These are phyloP conservation scores for Pyrenophora teres DNA, from an alignment of 2,329 filamentous ascomycete genomes.

Conservation along the genomic window DNA sequence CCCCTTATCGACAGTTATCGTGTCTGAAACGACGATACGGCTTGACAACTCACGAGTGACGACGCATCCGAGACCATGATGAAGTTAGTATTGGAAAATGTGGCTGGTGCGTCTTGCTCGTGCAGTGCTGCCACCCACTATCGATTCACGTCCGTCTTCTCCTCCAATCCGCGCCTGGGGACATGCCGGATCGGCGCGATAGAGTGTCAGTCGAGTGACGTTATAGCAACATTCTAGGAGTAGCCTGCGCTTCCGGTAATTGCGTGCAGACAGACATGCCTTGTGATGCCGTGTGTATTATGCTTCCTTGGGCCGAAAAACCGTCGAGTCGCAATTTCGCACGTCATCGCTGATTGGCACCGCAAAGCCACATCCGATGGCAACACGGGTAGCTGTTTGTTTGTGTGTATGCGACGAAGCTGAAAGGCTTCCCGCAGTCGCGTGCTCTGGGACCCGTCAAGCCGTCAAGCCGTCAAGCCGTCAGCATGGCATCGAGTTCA, in stretches of 20 bases:
- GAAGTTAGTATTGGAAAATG: not conserved
- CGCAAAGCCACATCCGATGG: constrained; percentile 9
- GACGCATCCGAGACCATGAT: not conserved
- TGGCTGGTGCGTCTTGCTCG: constrained; percentile 1
- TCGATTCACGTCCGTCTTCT: not conserved
- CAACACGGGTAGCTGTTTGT: constrained; percentile 6
- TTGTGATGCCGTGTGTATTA: constrained; percentile 12
- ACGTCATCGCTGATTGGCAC: constrained; percentile 18
- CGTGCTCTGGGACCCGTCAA: not conserved
- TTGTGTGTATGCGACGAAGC: not conserved
- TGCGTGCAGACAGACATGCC: constrained; percentile 23
- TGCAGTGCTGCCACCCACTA: not conserved
- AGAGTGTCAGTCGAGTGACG: not conserved
- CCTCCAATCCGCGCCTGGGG: not conserved
- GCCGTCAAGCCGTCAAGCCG: not conserved
- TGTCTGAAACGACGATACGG: constrained; percentile 15
- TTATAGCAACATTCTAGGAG: constrained; percentile 1
- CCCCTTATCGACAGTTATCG: constrained; percentile 25
- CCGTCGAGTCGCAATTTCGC: constrained; percentile 36
- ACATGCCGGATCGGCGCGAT: not conserved
- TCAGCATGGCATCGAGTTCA: not conserved
- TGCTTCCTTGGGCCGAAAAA: constrained; percentile 19
- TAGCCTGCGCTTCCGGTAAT: constrained; percentile 17
- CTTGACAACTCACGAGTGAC: not conserved
- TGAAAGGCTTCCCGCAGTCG: not conserved